A percentile compares a stretch with the other conserved stretches of the same genome.
These are phyloP conservation scores for Malus hybrid DNA, from an alignment of 331 rosid species.

Conservation along the genomic window DNA sequence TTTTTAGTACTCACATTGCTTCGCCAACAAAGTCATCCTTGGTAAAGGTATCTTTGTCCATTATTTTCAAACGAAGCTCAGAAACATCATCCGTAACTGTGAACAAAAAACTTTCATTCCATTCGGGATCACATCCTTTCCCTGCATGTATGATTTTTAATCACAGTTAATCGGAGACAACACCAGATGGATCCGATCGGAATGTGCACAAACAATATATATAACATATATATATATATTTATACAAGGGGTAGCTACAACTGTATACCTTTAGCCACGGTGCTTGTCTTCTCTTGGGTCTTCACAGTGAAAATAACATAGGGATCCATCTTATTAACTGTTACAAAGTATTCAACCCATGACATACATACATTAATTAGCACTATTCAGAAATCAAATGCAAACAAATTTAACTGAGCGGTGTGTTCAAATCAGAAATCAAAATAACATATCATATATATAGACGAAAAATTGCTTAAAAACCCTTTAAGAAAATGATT, in stretches of 20 bases:
- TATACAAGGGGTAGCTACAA: not conserved
- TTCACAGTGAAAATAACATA: constrained; percentile 61
- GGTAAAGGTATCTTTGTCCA: constrained; percentile 51
- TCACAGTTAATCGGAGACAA: too few species aligned
- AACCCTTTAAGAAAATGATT: too few species aligned
- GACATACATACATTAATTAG: not conserved
- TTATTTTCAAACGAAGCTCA: constrained; percentile 53
- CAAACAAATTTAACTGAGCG: not conserved
- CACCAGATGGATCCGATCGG: not conserved
- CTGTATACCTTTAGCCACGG: constrained; percentile 48
- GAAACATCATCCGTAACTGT: constrained; percentile 45
- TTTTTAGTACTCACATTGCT: constrained; percentile 38
- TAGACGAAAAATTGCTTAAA: not conserved
- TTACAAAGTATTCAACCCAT: not conserved
- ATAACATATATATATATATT: not conserved
- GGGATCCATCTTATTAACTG: constrained; percentile 78
- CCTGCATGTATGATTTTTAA: constrained; percentile 23
- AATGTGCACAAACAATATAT: not conserved
- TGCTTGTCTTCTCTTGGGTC: constrained; percentile 68
- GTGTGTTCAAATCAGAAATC: not conserved
- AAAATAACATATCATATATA: not conserved
- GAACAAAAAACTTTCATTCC: constrained; percentile 75
- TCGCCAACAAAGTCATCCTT: constrained; percentile 60
- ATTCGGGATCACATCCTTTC: constrained; percentile 59
- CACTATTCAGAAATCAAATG: not conserved